Conservation (phyloP, 306 rosid genomes). For the Myrica gale region DNA sequence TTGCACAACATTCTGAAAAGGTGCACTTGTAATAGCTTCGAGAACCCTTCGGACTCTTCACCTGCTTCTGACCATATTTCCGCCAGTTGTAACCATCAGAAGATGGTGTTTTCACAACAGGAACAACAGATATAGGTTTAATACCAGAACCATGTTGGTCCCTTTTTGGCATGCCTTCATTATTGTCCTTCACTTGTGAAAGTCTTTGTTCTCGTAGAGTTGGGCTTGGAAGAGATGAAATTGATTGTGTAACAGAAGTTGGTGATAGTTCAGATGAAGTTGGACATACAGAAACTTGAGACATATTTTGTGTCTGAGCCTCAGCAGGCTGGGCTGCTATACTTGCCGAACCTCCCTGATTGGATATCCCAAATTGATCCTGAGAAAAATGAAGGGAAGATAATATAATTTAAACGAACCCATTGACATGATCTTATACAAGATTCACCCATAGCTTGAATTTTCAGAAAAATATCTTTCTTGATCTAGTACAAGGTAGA, state of each 20-base stretch:
- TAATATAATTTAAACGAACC: background rate
- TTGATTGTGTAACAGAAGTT: slow-evolving; percentile 73
- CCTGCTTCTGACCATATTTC: slow-evolving; percentile 99
- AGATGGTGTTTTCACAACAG: slow-evolving; percentile 53
- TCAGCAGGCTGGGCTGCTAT: slow-evolving; percentile 36
- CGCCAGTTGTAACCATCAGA: slow-evolving; percentile 98
- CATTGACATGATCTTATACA: background rate
- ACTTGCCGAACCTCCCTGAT: slow-evolving; percentile 35
- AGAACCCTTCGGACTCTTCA: slow-evolving; percentile 89
- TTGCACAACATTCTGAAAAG: slow-evolving; percentile 63
- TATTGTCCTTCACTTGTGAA: slow-evolving; percentile 35
- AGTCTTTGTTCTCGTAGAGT: slow-evolving; percentile 34
- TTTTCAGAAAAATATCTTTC: background rate
- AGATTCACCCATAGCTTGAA: background rate
- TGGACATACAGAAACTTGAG: slow-evolving; percentile 41
- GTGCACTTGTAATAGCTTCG: slow-evolving; percentile 93
- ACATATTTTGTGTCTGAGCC: slow-evolving; percentile 44
- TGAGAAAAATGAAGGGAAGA: slow-evolving; percentile 27
- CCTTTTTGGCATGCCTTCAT: slow-evolving; percentile 19
- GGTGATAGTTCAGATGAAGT: slow-evolving; percentile 57
- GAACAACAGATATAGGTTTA: slow-evolving; percentile 45
- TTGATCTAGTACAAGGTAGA: background rate
- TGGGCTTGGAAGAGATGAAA: slow-evolving; percentile 55
- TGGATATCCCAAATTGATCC: slow-evolving; percentile 49
- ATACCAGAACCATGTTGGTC: slow-evolving; percentile 41